Base-by-base conservation (phyloP, 306 rosid genomes). In the Sesbania bispinosa region DNA sequence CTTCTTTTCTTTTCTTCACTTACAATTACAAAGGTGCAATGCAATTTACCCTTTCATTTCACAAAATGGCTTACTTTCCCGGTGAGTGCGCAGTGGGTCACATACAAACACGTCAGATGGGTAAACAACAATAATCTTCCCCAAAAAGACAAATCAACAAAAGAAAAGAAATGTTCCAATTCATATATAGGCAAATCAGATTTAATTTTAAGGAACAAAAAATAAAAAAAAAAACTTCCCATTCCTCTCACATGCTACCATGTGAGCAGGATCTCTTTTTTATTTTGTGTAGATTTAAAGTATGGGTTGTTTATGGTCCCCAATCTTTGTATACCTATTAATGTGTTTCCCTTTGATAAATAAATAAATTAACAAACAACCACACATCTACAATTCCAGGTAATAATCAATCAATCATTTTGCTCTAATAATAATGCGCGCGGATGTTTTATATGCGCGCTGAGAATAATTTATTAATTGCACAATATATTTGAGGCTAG, bases 261-360 rank as follows among this genome's bases (percentile, higher is more conserved):
- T 87, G 98, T 88, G 98, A 87, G 30, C 66, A 78, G 76, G 83
- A 87, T 83, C 85, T 83, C 86, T 73, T 59, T 86, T 84, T 68
- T 74, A 72, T 81, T 85, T 77, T 84, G 58, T 80, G 75, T 47
- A 86, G 85, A 84, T 63, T 92, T 79, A 81, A 90, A 84, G 96
- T 78, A 90, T 90, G 98, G 98, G 98, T 87, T 86, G 88, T 87
- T 87, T 76, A 83, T 88, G 98, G 89, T 93, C 96, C 96, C 95
- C 96, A 87, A 80, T 83, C 80, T 73, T 82, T 81, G 71, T 80
- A 81, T 77, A 55, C 69, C 41, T 77, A 42, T 84, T 67, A 55
- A 42, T 74, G 50, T 80, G 8, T 62, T 58, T 42, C 60, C 52
- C 41, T 23, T 46, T 75, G 67, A 43, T 42, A 15, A 45, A 45